phyloP scores from a whole-genome alignment of 768 basidiomycete genomes.

The Kwoniella botswanensis region DNA sequence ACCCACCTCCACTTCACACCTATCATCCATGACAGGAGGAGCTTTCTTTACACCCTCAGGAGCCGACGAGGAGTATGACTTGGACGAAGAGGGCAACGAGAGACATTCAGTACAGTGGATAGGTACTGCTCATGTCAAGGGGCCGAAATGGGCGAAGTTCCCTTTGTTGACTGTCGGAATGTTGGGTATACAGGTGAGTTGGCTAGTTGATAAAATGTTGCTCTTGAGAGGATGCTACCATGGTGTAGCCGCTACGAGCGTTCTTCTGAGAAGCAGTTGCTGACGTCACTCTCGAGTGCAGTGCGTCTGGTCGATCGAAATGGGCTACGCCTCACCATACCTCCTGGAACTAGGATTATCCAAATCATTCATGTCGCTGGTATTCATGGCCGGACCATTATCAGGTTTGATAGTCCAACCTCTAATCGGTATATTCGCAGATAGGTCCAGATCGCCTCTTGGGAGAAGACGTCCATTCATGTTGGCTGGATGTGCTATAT shows the following conservation, averaged over 20 bases:
- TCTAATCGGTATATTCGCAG: constrained; percentile 78
- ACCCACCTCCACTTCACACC: not conserved
- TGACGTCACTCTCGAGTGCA: constrained; percentile 8
- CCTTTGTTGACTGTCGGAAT: constrained; percentile 73
- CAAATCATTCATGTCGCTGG: constrained; percentile 84
- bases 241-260: too few species aligned
- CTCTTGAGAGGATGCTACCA: too few species aligned
- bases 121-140: constrained; percentile 53
- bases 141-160: constrained; percentile 55
- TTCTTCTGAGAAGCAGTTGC: not conserved
- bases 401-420: constrained; percentile 92
- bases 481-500: constrained; percentile 70
- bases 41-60: constrained; percentile 37
- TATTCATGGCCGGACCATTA: constrained; percentile 89
- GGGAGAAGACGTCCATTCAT: constrained; percentile 89
- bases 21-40: constrained; percentile 42
- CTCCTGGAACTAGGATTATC: constrained; percentile 84
- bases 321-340: constrained; percentile 90
- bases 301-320: constrained; percentile 87
- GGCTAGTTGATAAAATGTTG: too few species aligned
- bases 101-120: constrained; percentile 56
- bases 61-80: constrained; percentile 69
- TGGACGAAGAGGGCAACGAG: constrained; percentile 69
- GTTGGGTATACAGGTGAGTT: constrained; percentile 75
- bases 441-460: constrained; percentile 79